A percentile compares a stretch with the other conserved stretches of the same genome.
Conservation (phyloP, 768 basidiomycete species). For the Rickenella mellea region DNA sequence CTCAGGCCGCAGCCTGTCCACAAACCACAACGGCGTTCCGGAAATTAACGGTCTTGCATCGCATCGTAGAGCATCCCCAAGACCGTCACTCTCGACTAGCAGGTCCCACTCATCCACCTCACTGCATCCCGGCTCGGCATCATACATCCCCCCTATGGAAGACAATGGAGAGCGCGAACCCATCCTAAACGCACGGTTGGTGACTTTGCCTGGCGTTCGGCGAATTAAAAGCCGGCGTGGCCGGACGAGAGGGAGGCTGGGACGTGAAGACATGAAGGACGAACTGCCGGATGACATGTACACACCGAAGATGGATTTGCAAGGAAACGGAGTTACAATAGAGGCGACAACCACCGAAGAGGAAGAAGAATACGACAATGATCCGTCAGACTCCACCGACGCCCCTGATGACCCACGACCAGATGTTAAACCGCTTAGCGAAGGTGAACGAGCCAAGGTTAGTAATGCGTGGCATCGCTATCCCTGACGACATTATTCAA, state of each 20-base stretch:
- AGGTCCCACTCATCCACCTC: slow-evolving; percentile 21
- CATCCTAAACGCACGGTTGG: slow-evolving; percentile 19
- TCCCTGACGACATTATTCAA: background rate
- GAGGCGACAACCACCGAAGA: background rate
- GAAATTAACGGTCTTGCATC: slow-evolving; percentile 3
- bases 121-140: slow-evolving; percentile 20
- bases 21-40: slow-evolving; percentile 7
- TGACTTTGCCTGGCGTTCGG: slow-evolving; percentile 8
- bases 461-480: background rate
- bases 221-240: slow-evolving; percentile 6
- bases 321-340: background rate
- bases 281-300: background rate
- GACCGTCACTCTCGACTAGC: slow-evolving; percentile 20
- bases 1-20: slow-evolving; percentile 25
- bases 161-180: slow-evolving; percentile 17
- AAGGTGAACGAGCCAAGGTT: background rate
- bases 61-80: slow-evolving; percentile 14
- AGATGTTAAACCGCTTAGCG: background rate
- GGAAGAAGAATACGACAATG: background rate
- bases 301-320: background rate
- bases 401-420: background rate
- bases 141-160: slow-evolving; percentile 19
- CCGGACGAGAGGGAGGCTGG: slow-evolving; percentile 7
- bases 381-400: background rate
- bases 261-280: slow-evolving; percentile 8